A percentile compares a stretch with the other conserved stretches of the same genome.
Evolutionary conservation across 2,329 filamentous ascomycete genomes (phyloP).

Genomic region (Pezicula neosporulosa): DNA sequence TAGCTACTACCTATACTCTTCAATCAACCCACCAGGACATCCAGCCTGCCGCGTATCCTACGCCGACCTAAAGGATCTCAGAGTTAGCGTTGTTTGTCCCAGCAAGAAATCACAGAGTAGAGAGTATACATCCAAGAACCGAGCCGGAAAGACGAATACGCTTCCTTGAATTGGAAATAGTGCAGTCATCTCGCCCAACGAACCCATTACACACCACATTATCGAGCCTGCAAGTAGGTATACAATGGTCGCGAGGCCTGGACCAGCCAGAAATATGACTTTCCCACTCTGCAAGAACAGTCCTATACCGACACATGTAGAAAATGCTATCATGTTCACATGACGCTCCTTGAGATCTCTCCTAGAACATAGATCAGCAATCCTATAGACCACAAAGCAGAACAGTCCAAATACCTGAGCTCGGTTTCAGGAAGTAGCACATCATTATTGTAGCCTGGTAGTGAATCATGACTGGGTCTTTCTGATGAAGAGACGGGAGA

Average conservation of each 20-base stretch:
- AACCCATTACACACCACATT: constrained; percentile 43
- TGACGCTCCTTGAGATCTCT: constrained; percentile 34
- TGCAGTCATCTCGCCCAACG: constrained; percentile 36
- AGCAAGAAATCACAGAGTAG: too few relatives aligned
- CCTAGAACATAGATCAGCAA: background rate
- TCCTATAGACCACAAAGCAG: background rate
- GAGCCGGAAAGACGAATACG: constrained; percentile 10
- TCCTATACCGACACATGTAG: constrained; percentile 40
- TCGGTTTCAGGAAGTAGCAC: constrained; percentile 1
- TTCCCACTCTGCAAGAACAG: constrained; percentile 42
- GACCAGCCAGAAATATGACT: constrained; percentile 38
- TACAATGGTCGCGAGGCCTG: constrained; percentile 36
- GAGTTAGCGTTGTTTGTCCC: too few relatives aligned
- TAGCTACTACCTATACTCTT: background rate
- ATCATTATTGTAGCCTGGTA: background rate
- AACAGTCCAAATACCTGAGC: background rate
- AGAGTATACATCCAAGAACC: constrained; percentile 9
- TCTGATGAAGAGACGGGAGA: too few relatives aligned
- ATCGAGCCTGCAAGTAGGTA: constrained; percentile 42
- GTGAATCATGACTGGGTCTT: background rate
- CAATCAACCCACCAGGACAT: constrained; percentile 33
- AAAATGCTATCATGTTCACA: constrained; percentile 39
- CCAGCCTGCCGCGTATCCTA: constrained; percentile 28
- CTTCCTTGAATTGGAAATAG: constrained; percentile 35
- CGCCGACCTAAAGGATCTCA: background rate